Evolutionary conservation across 148 eudicot species (phyloP).

Genomic region (Vaccinium corymbosum): DNA sequence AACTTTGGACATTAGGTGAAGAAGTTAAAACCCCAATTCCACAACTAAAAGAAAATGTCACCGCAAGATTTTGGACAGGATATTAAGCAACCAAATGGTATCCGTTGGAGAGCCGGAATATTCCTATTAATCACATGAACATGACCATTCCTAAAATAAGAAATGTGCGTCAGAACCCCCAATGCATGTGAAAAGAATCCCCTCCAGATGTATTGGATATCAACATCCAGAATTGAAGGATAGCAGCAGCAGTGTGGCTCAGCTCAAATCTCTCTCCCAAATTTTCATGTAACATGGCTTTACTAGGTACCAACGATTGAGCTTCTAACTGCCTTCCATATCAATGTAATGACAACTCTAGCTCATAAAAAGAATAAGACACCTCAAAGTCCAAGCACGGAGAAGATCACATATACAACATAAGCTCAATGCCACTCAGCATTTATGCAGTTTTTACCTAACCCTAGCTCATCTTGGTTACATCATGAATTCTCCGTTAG

Average conservation of each 20-base stretch:
- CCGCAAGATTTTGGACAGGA: neutral
- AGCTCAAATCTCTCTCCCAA: neutral
- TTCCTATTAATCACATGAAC: neutral
- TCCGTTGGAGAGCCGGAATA: neutral
- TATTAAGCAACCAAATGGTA: conserved; percentile 1
- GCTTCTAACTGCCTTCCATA: neutral
- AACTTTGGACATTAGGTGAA: neutral
- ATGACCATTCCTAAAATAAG: neutral
- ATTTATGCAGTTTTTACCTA: neutral
- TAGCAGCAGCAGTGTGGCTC: neutral
- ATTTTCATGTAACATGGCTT: neutral
- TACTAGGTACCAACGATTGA: neutral
- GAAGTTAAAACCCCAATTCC: neutral
- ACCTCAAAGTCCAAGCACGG: neutral
- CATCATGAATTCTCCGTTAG: neutral
- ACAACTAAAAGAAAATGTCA: neutral
- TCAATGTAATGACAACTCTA: neutral
- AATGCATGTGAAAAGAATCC: neutral
- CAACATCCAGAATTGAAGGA: conserved; percentile 1
- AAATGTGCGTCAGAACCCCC: neutral
- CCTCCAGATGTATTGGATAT: neutral
- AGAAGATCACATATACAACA: no score
- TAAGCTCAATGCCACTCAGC: neutral
- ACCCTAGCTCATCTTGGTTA: neutral
- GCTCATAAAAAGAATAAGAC: neutral